Conservation (phyloP, 306 rosid species). For the Sicyos baderoa region DNA sequence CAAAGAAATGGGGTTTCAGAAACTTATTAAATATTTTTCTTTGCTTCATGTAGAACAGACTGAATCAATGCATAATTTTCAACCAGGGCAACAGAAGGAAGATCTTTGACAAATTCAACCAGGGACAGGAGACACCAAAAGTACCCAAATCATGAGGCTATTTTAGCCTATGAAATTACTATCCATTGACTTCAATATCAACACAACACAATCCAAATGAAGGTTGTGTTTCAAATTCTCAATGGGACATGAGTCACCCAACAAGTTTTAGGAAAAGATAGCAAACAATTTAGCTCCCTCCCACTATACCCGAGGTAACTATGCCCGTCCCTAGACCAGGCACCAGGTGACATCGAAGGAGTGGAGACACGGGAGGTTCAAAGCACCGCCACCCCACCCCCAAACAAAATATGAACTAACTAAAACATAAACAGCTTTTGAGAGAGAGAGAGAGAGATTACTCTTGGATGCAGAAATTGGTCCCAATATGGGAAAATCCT, state of each 20-base stretch:
- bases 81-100: not conserved
- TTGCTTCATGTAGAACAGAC: not conserved
- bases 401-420: not conserved
- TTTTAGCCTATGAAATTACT: not conserved
- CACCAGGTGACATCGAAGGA: not conserved
- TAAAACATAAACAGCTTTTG: not conserved
- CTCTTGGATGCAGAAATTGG: not conserved
- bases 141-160: not conserved
- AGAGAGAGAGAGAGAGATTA: not conserved
- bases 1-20: not conserved
- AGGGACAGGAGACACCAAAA: not conserved
- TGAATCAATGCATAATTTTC: constrained; percentile 3
- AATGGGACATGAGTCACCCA: not conserved
- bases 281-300: not conserved
- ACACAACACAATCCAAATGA: not conserved
- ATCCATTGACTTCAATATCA: not conserved
- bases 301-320: too few relatives aligned
- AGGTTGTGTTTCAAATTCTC: not conserved
- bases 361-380: too few relatives aligned
- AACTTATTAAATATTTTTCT: not conserved
- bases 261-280: not conserved
- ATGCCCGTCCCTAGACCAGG: too few relatives aligned
- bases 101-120: constrained; percentile 6
- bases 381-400: not conserved
- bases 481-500: not conserved